Evolutionary conservation across 768 basidiomycete species (phyloP).

Genomic region (Serendipita sp.): DNA sequence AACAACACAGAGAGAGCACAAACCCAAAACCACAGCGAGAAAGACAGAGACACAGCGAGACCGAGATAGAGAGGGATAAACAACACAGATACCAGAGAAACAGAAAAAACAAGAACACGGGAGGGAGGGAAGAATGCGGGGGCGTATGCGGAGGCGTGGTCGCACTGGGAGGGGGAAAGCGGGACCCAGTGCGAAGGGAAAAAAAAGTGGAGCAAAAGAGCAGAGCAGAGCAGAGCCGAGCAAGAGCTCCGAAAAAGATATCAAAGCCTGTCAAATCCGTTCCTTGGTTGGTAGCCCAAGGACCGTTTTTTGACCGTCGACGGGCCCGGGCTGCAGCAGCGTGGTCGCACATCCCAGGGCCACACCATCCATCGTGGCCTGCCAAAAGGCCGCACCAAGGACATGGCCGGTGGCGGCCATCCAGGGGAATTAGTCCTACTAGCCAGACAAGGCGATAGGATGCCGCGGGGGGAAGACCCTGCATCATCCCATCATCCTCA

Average conservation of each 20-base stretch:
- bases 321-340: background rate
- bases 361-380: too few relatives aligned
- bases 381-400: too few relatives aligned
- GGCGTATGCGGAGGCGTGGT: background rate
- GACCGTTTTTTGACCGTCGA: background rate
- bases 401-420: too few relatives aligned
- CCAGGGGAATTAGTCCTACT: too few relatives aligned
- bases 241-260: too few relatives aligned
- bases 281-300: background rate
- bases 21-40: too few relatives aligned
- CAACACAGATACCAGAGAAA: background rate
- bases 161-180: background rate
- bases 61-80: background rate
- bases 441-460: too few relatives aligned
- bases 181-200: background rate
- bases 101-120: background rate
- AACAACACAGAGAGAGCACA: too few relatives aligned
- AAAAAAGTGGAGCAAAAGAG: background rate
- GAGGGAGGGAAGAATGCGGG: background rate
- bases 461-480: too few relatives aligned
- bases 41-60: too few relatives aligned
- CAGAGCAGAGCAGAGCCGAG: background rate
- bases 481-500: too few relatives aligned
- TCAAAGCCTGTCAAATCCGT: too few relatives aligned
- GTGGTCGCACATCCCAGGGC: background rate